These are phyloP conservation scores for Fusarium virguliforme DNA, from an alignment of 2,329 filamentous ascomycete species.

Conservation along the genomic window DNA sequence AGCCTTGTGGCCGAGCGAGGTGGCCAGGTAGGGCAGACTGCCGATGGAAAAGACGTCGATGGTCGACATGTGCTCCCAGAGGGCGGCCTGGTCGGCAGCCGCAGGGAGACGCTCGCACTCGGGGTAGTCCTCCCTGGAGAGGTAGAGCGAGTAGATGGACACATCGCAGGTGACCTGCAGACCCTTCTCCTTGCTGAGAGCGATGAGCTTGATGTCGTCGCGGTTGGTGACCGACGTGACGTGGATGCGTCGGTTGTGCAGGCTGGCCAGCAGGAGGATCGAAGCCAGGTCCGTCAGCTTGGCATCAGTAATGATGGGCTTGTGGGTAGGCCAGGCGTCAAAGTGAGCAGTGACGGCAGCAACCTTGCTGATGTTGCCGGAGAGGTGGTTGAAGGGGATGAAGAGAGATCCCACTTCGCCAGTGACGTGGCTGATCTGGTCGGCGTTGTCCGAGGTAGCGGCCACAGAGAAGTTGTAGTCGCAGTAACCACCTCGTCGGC, in stretches of 20 bases:
- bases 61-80: slow-evolving; percentile 81
- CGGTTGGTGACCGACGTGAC: slow-evolving; percentile 85
- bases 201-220: slow-evolving; percentile 84
- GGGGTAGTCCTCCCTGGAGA: slow-evolving; percentile 80
- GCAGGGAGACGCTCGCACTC: slow-evolving; percentile 78
- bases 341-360: slow-evolving; percentile 86
- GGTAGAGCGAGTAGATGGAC: slow-evolving; percentile 83
- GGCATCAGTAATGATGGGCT: slow-evolving; percentile 86
- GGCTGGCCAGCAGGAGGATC: slow-evolving; percentile 81
- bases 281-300: slow-evolving; percentile 87
- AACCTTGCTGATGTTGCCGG: slow-evolving; percentile 88
- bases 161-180: slow-evolving; percentile 87
- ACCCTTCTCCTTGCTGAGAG: slow-evolving; percentile 85
- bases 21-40: slow-evolving; percentile 83
- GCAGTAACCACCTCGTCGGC: slow-evolving; percentile 77
- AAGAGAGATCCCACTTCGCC: slow-evolving; percentile 85
- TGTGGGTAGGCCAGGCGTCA: slow-evolving; percentile 81
- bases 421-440: slow-evolving; percentile 81
- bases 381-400: slow-evolving; percentile 86
- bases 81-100: slow-evolving; percentile 76
- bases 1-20: slow-evolving; percentile 66
- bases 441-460: slow-evolving; percentile 80
- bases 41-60: slow-evolving; percentile 88
- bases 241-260: slow-evolving; percentile 84
- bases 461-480: slow-evolving; percentile 87